Base-by-base conservation (phyloP, 805 yeast genomes). In the Candida vaughaniae region DNA sequence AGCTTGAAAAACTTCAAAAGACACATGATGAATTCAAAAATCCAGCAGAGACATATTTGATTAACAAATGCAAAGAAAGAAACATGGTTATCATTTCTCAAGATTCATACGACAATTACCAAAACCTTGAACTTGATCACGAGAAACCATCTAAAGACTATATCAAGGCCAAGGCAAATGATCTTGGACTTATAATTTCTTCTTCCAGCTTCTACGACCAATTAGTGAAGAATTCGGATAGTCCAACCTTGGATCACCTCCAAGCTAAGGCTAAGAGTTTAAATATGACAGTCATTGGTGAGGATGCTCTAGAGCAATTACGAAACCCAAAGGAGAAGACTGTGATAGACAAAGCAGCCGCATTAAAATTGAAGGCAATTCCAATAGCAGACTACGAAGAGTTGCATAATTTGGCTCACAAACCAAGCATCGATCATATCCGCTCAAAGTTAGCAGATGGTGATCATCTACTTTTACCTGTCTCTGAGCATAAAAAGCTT, bases 61-160 rank as follows among this genome's bases (percentile, higher is more conserved):
- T 47, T 18, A 44, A 43, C 10, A 52, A 56, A 25, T 61, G 67
- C 1, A 29, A 29, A 6, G 36, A 25, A 12, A 38, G 38, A 20
- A 28, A 43, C 30, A 16, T 38, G 34, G 49, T 41, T 3, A 35
- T 49, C 2, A 30, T 56, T 5, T 20, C 53, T 0, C 25, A 22
- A n/a, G 46, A 31, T 3, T 43, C 45, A 9, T 43, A 36, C 25
- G 36, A 40, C 5, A 29, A 36, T 8, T 51, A 46, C 25, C 51
- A 51, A 28, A 35, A 35, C 8, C 31, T 52, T 12, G 49, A 46
- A 27, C 49, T 48, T 0, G 64, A 64, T 16, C 45, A 53, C 37
- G 64, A 59, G 17, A 61, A 56, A 33, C 72, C 72, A 3, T 47
- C 49, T 12, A 56, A 56, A 39, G 55, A 48, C 1, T 64, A 64